Conservation (phyloP, 371 early-diverging fungal species). For the Mucor irregularis region DNA sequence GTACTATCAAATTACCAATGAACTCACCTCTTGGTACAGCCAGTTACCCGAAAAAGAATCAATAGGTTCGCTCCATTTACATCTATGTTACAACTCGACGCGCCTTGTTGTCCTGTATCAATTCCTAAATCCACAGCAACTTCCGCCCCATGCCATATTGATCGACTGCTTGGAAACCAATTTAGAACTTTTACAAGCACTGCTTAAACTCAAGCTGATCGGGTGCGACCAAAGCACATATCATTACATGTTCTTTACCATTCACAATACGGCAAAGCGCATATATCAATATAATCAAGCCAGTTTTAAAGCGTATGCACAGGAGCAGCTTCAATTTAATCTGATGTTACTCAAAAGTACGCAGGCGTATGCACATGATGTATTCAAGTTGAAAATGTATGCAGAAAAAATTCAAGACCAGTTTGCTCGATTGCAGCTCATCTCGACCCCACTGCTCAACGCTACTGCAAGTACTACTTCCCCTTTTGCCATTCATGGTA, state of each 20-base stretch:
- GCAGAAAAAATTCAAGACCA: constrained; percentile 45
- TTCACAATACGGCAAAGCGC: constrained; percentile 42
- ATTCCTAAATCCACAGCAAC: constrained; percentile 25
- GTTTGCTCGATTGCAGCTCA: constrained; percentile 18
- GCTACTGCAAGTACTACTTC: too few species aligned
- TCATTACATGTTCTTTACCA: constrained; percentile 53
- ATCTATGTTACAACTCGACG: constrained; percentile 46
- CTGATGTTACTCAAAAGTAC: constrained; percentile 37
- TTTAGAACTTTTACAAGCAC: constrained; percentile 29
- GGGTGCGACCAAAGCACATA: constrained; percentile 56
- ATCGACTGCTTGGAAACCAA: constrained; percentile 42
- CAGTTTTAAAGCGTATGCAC: constrained; percentile 9
- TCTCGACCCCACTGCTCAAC: not conserved
- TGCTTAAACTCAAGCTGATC: constrained; percentile 28
- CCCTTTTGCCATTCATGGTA: too few species aligned
- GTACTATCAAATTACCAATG: constrained; percentile 35
- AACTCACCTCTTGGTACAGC: constrained; percentile 30
- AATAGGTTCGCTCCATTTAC: constrained; percentile 30
- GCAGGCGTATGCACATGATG: constrained; percentile 43
- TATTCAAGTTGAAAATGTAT: constrained; percentile 45
- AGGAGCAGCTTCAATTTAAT: constrained; percentile 40
- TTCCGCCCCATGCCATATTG: constrained; percentile 28
- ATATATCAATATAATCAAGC: constrained; percentile 21
- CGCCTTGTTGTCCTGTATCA: constrained; percentile 45
- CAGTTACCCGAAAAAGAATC: constrained; percentile 6